phyloP scores from a whole-genome alignment of 108 stramenopile species.

The Cyclotella sp. region DNA sequence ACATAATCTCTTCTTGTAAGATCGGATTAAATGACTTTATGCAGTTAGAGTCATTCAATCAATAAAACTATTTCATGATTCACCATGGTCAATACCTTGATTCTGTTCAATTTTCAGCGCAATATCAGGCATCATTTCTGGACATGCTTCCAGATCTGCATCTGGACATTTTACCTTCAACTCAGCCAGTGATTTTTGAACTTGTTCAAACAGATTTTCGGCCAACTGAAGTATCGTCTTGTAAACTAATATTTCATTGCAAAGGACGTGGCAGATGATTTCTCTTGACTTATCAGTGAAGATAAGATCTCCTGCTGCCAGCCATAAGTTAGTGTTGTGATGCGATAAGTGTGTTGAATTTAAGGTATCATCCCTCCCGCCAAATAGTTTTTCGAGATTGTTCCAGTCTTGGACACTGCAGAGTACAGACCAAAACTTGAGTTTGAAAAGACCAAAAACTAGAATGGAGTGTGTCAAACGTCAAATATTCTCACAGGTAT shows the following conservation, averaged over 20 bases:
- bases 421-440: not conserved
- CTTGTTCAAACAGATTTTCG: not conserved
- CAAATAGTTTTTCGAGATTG: slow-evolving; percentile 1
- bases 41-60: no score
- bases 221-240: not conserved
- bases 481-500: not conserved
- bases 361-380: not conserved
- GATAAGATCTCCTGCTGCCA: not conserved
- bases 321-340: not conserved
- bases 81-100: not conserved
- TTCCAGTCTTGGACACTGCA: slow-evolving; percentile 1
- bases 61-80: no score
- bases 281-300: not conserved
- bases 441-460: not conserved
- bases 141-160: not conserved
- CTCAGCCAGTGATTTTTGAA: not conserved
- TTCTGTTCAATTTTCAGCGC: not conserved
- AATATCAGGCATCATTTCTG: slow-evolving; percentile 1
- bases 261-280: not conserved
- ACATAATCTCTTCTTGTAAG: no score
- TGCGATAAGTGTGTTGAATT: not conserved
- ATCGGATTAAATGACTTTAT: no score
- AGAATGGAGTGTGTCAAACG: not conserved
- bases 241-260: slow-evolving; percentile 5
- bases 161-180: not conserved